Conservation (phyloP, 176 grass and related monocot species). For the Carex kokanica region DNA sequence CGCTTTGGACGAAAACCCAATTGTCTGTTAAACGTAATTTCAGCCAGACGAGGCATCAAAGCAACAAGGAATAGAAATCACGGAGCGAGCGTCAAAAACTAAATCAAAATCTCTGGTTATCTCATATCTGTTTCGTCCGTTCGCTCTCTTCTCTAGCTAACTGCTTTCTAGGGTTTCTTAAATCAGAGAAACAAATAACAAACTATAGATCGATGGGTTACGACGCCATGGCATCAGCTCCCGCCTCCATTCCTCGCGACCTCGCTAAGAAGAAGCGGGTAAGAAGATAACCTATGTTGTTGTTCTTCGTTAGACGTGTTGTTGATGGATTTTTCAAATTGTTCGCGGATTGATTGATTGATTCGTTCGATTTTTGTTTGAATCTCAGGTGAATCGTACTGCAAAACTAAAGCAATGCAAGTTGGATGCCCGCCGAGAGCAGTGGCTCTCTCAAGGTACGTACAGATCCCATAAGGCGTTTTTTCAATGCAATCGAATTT, state of each 20-base stretch:
- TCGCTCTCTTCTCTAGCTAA: slow-evolving; percentile 9
- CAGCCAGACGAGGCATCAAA: slow-evolving; percentile 20
- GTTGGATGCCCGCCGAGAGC: slow-evolving; percentile 85
- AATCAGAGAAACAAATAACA: not conserved
- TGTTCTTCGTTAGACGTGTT: not conserved
- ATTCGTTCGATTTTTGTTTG: slow-evolving; percentile 26
- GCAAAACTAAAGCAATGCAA: slow-evolving; percentile 98
- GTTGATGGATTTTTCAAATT: not conserved
- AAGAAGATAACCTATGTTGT: not conserved
- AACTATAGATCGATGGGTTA: slow-evolving; percentile 43
- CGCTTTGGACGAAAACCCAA: no score
- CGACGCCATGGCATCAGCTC: slow-evolving; percentile 44
- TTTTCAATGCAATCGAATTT: slow-evolving; percentile 4
- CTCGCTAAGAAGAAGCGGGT: slow-evolving; percentile 86
- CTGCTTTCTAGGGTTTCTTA: slow-evolving; percentile 22
- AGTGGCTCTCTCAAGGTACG: slow-evolving; percentile 98
- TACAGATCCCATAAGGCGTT: not conserved
- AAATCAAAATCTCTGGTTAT: not conserved
- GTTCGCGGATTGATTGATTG: slow-evolving; percentile 10
- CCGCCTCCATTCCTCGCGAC: slow-evolving; percentile 39
- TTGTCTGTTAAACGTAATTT: not conserved
- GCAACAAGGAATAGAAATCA: not conserved
- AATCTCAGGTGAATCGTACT: slow-evolving; percentile 56
- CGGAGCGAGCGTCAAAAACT: not conserved
- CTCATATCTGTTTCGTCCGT: slow-evolving; percentile 18